Base-by-base conservation (phyloP, 768 basidiomycete species). In the Termitomyces sp. region DNA sequence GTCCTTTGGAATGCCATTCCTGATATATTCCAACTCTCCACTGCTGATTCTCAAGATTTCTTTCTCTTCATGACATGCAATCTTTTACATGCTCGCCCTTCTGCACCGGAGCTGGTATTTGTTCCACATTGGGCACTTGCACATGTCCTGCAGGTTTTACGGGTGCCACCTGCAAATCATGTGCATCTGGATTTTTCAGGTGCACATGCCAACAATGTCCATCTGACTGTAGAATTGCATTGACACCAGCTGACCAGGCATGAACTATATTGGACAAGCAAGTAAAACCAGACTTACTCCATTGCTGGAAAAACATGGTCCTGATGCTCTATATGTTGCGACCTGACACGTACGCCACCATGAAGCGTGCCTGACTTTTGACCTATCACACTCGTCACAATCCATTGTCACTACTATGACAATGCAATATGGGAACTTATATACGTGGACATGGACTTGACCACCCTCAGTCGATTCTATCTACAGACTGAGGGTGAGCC, bases 251-350 rank as follows among this genome's bases (percentile, higher is more conserved):
- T 76, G 57, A 65, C 30, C 49, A 57, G 42, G 4, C 34, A 18
- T 31, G 31, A 54, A 31, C 30, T 27, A 39, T 15, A 11, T 24
- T 24, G 18, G 45, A 12, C 20, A 20, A 27, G 6, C 3, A 6
- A 54, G 31, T 33, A 41, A 30, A 18, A 53, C 13, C 39, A 4
- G 5, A 68, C 72, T 58, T 58, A 69, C 88, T 89, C 88, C 88
- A 91, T 71, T 91, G 89, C 68, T 91, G 89, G 77, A 88, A 91
- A 75, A 86, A 87, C 88, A 87, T 93, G 44, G 76, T 84, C 61
- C 82, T 82, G 54, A 5, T 49, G 24, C 47, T n/a, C n/a, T n/a
- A n/a, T n/a, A n/a, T n/a, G n/a, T n/a, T n/a, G n/a, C n/a, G n/a
- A n/a, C n/a, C n/a, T n/a, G n/a, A n/a, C n/a, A n/a, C n/a, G n/a